These are phyloP conservation scores for Bremia lactucae DNA, from an alignment of 352 stramenopile genomes.

Conservation along the genomic window DNA sequence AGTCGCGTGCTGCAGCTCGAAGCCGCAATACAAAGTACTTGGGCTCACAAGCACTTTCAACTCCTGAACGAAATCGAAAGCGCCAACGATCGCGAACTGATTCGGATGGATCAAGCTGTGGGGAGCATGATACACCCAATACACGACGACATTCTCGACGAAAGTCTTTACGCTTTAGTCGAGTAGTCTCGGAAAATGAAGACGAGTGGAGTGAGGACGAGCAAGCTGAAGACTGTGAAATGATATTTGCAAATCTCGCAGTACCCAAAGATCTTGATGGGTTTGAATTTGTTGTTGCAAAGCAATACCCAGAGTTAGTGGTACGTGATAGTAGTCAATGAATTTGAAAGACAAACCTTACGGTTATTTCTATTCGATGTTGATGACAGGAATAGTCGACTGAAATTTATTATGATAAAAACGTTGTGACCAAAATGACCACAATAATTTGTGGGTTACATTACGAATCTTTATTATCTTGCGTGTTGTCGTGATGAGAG, in stretches of 20 bases:
- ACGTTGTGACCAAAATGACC: constrained; percentile 4
- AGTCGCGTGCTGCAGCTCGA: constrained; percentile 7
- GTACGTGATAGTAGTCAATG: constrained; percentile 9
- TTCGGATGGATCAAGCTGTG: constrained; percentile 11
- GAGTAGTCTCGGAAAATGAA: constrained; percentile 11
- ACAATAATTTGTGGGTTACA: constrained; percentile 24
- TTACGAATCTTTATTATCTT: no score
- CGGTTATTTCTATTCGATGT: background rate
- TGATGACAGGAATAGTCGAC: constrained; percentile 15
- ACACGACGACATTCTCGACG: constrained; percentile 10
- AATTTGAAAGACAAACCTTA: constrained; percentile 1
- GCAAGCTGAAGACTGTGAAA: constrained; percentile 8
- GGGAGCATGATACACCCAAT: constrained; percentile 6
- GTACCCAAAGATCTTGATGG: constrained; percentile 15
- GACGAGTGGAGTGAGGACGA: constrained; percentile 6
- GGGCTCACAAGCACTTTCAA: constrained; percentile 1
- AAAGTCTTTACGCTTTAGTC: constrained; percentile 13
- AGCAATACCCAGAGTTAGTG: constrained; percentile 34
- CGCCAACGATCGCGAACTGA: constrained; percentile 18
- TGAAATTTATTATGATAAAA: constrained; percentile 8
- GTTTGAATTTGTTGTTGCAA: constrained; percentile 33
- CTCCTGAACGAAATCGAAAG: constrained; percentile 17
- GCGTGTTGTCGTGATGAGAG: no score
- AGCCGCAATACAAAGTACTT: constrained; percentile 4
- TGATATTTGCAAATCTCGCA: constrained; percentile 14